Conservation (phyloP, 2,329 filamentous ascomycete genomes). For the Fonsecaea multimorphosa region DNA sequence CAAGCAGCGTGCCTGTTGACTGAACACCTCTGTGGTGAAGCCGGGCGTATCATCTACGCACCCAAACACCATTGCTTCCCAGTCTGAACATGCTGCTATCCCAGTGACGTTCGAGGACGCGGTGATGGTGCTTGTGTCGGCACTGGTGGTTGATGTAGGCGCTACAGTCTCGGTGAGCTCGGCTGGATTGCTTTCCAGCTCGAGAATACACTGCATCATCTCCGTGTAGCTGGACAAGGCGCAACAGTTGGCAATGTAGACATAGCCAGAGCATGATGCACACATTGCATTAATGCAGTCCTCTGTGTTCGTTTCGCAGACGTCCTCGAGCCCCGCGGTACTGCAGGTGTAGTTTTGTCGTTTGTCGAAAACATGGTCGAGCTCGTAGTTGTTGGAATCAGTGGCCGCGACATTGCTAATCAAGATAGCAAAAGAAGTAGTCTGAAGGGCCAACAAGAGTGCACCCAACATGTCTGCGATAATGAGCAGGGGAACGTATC, state of each 20-base stretch:
- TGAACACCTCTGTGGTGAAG: slow-evolving; percentile 3
- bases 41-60: slow-evolving; percentile 80
- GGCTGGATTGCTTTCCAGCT: neutral
- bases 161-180: neutral
- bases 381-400: neutral
- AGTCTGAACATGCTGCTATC: neutral
- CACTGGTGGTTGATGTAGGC: neutral
- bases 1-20: slow-evolving; percentile 1
- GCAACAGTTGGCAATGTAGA: slow-evolving; percentile 5
- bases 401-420: neutral
- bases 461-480: neutral
- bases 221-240: neutral
- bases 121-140: neutral
- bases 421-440: neutral
- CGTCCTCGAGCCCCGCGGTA: neutral
- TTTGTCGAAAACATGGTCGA: neutral
- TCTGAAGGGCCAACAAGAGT: neutral
- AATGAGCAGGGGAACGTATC: neutral
- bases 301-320: slow-evolving; percentile 3
- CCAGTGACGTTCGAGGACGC: neutral
- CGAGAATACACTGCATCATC: slow-evolving; percentile 3
- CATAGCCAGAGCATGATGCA: slow-evolving; percentile 6
- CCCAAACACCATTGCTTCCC: slow-evolving; percentile 75
- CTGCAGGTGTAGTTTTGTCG: slow-evolving; percentile 9
- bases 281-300: slow-evolving; percentile 1